phyloP scores from a whole-genome alignment of 2,329 filamentous ascomycete species.

The Sarocladiaceae sp. region DNA sequence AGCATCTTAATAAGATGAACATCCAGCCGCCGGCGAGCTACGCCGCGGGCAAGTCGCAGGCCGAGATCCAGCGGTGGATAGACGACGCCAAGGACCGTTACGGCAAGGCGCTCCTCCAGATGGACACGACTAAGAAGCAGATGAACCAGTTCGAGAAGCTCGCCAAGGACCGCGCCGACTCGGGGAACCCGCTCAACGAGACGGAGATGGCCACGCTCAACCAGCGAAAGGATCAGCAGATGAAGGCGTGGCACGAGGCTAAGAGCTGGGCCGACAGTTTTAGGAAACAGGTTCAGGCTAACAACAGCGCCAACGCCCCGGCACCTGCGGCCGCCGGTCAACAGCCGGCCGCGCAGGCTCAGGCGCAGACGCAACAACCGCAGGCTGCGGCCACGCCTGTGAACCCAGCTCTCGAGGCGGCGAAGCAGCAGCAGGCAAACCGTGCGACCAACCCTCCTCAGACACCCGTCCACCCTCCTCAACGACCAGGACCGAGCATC shows the following conservation, averaged over 20 bases:
- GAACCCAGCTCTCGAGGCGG: constrained; percentile 9
- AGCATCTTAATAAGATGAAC: not conserved
- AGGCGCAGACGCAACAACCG: constrained; percentile 9
- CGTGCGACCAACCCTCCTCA: constrained; percentile 2
- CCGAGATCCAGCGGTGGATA: constrained; percentile 10
- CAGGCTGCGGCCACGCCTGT: constrained; percentile 1
- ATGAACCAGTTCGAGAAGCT: constrained; percentile 11
- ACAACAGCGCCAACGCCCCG: not conserved
- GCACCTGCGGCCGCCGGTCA: constrained; percentile 1
- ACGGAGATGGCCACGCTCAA: constrained; percentile 11
- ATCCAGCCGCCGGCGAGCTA: not conserved
- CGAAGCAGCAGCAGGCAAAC: constrained; percentile 5
- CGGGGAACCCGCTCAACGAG: constrained; percentile 11
- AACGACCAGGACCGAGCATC: constrained; percentile 5
- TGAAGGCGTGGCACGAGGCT: constrained; percentile 8
- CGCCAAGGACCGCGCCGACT: not conserved
- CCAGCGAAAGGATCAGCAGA: constrained; percentile 9
- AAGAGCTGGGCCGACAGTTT: constrained; percentile 11
- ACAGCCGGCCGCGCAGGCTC: not conserved
- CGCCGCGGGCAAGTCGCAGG: constrained; percentile 4
- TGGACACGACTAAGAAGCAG: constrained; percentile 10
- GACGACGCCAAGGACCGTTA: constrained; percentile 11
- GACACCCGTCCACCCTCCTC: constrained; percentile 8
- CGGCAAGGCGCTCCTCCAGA: constrained; percentile 9
- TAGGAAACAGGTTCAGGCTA: too few species aligned